Evolutionary conservation across 2,329 filamentous ascomycete species (phyloP).

Genomic region (Pyrenochaeta sp.): DNA sequence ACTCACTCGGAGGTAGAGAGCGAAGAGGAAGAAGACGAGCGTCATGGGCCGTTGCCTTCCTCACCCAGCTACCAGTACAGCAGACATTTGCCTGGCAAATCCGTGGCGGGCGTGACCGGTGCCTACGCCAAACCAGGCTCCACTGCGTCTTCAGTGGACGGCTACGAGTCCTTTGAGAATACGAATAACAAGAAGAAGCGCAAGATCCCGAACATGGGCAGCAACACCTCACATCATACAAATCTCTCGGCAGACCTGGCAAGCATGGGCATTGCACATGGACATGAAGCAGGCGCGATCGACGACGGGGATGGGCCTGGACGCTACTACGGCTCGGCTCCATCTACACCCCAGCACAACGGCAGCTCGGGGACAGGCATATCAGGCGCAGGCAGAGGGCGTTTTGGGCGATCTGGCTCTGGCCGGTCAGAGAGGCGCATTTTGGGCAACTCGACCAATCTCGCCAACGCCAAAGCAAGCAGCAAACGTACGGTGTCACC

Average conservation of each 20-base stretch:
- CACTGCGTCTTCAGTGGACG: constrained; percentile 77
- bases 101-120: constrained; percentile 35
- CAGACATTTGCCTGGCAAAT: constrained; percentile 37
- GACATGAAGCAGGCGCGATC: constrained; percentile 53
- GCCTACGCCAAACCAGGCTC: constrained; percentile 58
- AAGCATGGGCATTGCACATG: constrained; percentile 65
- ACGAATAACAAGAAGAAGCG: constrained; percentile 99
- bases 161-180: constrained; percentile 97
- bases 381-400: constrained; percentile 84
- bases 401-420: constrained; percentile 71
- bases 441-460: constrained; percentile 52
- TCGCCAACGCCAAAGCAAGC: constrained; percentile 54
- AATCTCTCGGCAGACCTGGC: constrained; percentile 70
- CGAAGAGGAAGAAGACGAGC: constrained; percentile 64
- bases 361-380: constrained; percentile 68
- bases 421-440: constrained; percentile 55
- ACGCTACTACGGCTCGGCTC: constrained; percentile 66
- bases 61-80: constrained; percentile 52
- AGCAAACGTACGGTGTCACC: constrained; percentile 48
- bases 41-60: constrained; percentile 50
- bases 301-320: constrained; percentile 58
- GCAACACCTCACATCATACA: constrained; percentile 66
- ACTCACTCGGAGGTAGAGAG: constrained; percentile 63
- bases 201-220: constrained; percentile 91
- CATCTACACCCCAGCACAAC: constrained; percentile 60